Conservation (phyloP, 164 flowering plant species). For the Vitis riparia region DNA sequence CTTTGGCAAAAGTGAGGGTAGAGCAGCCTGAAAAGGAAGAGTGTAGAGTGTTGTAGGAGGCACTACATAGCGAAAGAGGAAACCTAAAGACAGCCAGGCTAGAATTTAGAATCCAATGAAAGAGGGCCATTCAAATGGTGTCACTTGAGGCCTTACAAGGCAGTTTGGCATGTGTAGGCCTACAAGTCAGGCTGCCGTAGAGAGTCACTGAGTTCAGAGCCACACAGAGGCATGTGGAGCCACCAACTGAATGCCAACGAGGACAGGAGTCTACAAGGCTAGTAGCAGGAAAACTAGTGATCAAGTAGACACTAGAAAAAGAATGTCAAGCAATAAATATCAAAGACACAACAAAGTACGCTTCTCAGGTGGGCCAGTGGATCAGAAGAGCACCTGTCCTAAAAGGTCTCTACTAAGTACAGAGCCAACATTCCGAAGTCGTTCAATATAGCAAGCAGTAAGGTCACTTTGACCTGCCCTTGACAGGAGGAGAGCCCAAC, state of each 20-base stretch:
- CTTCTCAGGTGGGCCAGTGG: no score
- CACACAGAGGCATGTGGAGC: background rate
- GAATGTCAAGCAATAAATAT: background rate
- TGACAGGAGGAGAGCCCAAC: background rate
- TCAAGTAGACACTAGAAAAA: background rate
- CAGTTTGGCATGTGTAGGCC: background rate
- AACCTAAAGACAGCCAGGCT: background rate
- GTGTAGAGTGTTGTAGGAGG: background rate
- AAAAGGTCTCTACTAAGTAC: no score
- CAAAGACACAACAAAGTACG: background rate
- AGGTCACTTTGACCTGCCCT: background rate
- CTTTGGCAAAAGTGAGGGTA: background rate
- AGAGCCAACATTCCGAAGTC: no score
- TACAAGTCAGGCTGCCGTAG: background rate
- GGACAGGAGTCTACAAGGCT: background rate
- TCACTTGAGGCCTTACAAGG: background rate
- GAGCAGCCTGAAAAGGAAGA: background rate
- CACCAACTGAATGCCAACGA: background rate
- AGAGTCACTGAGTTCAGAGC: background rate
- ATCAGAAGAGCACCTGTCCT: no score
- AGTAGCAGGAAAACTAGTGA: background rate
- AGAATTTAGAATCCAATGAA: background rate
- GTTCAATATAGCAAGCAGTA: background rate
- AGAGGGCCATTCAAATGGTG: background rate
- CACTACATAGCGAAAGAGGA: background rate